These are phyloP conservation scores for Larix kaempferi DNA, from an alignment of 75 land plant species.

Conservation along the genomic window DNA sequence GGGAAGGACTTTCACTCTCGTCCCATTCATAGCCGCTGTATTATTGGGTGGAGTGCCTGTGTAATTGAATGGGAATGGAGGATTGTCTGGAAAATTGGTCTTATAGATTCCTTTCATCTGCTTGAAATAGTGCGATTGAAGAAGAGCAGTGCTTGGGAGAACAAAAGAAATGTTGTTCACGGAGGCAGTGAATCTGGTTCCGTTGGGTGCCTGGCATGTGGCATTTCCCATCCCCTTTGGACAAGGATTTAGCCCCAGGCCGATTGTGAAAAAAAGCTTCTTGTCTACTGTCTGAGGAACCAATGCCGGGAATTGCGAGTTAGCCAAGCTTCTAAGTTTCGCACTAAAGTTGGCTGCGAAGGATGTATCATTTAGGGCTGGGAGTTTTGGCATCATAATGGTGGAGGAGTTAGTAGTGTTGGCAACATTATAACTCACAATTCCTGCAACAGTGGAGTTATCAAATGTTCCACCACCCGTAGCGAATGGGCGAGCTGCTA, in stretches of 20 bases:
- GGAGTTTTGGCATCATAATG: slow-evolving; percentile 22
- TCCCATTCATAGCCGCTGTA: not conserved
- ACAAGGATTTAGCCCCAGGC: slow-evolving; percentile 31
- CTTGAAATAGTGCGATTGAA: slow-evolving; percentile 23
- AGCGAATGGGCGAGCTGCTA: slow-evolving; percentile 28
- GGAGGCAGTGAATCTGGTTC: slow-evolving; percentile 21
- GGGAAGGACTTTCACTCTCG: slow-evolving; percentile 14
- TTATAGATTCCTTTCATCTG: slow-evolving; percentile 18
- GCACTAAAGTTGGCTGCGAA: slow-evolving; percentile 26
- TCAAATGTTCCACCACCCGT: slow-evolving; percentile 33
- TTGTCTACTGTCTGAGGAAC: slow-evolving; percentile 24
- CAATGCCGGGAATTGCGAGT: slow-evolving; percentile 21
- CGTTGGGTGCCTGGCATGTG: slow-evolving; percentile 34
- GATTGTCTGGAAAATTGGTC: slow-evolving; percentile 33
- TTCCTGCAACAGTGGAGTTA: slow-evolving; percentile 35
- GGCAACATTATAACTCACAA: slow-evolving; percentile 14
- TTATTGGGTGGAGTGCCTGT: slow-evolving; percentile 4
- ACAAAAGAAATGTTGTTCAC: slow-evolving; percentile 23
- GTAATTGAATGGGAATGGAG: not conserved
- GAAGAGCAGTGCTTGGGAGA: slow-evolving; percentile 8
- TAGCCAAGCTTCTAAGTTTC: slow-evolving; percentile 32
- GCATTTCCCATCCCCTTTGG: slow-evolving; percentile 7
- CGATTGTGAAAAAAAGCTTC: slow-evolving; percentile 43
- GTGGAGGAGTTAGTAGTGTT: not conserved
- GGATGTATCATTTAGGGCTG: slow-evolving; percentile 35